A percentile compares a stretch with the other conserved stretches of the same genome.
phyloP scores from a whole-genome alignment of 768 basidiomycete genomes.

The Phaffia australis region DNA sequence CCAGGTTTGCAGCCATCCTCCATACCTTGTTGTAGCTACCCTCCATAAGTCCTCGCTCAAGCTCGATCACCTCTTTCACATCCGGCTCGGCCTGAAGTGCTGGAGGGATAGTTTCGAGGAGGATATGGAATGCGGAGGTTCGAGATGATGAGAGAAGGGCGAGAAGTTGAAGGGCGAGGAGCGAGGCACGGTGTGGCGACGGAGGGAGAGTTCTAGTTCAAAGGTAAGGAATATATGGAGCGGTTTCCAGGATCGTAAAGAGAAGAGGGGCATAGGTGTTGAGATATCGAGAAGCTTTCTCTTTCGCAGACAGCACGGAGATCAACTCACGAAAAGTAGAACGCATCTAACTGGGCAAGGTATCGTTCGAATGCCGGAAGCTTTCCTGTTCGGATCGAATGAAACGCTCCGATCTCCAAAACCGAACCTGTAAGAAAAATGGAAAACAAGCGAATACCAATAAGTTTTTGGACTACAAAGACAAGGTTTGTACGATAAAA shows the following conservation, averaged over 20 bases:
- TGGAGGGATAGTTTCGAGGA: conserved; percentile 74
- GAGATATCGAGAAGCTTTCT: conserved; percentile 11
- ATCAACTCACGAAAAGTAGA: conserved; percentile 67
- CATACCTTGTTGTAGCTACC: conserved; percentile 97
- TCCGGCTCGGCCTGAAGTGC: conserved; percentile 47
- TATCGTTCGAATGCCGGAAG: conserved; percentile 91
- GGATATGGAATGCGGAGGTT: conserved; percentile 95
- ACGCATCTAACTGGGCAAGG: conserved; percentile 78
- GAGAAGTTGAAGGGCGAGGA: conserved; percentile 87
- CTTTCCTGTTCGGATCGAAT: conserved; percentile 78
- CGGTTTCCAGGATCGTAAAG: conserved; percentile 16
- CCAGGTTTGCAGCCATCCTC: conserved; percentile 84
- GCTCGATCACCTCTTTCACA: conserved; percentile 74
- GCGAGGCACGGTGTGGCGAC: conserved; percentile 74
- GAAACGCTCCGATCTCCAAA: conserved; percentile 89
- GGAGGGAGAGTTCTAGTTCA: conserved; percentile 49
- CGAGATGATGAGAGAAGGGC: conserved; percentile 78
- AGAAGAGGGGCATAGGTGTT: conserved; percentile 27
- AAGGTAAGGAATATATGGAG: background rate
- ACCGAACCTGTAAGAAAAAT: conserved; percentile 58
- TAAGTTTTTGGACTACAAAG: background rate
- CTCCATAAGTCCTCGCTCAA: conserved; percentile 97
- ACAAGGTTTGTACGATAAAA: conserved; percentile 24
- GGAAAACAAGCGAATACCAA: conserved; percentile 16
- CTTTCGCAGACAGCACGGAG: conserved; percentile 37